Evolutionary conservation across 495 filamentous ascomycete species (phyloP).

Genomic region (Niebla homalea): DNA sequence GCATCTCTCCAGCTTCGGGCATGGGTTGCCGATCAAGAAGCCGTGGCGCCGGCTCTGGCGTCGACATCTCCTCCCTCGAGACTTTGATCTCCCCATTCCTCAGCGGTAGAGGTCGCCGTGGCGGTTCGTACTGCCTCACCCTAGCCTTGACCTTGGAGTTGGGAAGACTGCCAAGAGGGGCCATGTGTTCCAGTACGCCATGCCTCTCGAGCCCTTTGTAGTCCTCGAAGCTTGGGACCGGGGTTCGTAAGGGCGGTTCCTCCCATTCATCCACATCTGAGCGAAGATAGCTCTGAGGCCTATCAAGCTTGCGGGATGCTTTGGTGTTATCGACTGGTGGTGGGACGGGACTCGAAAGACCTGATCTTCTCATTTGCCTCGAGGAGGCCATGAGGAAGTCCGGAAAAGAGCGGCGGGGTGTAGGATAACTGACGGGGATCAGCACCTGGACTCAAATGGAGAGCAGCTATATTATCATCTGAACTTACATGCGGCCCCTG

Average conservation of each 20-base stretch:
- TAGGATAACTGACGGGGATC: neutral
- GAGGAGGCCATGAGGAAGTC: conserved; percentile 30
- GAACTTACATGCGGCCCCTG: too few species aligned
- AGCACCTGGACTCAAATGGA: too few species aligned
- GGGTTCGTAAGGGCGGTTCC: conserved; percentile 53
- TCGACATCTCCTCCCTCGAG: conserved; percentile 16
- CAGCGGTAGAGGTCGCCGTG: conserved; percentile 6
- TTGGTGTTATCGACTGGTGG: neutral
- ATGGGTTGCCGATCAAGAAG: neutral
- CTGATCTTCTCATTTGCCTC: conserved; percentile 19
- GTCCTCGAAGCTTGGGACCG: conserved; percentile 58
- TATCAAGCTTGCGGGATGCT: neutral
- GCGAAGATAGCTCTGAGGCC: conserved; percentile 6
- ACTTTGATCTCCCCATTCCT: conserved; percentile 17
- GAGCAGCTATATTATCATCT: too few species aligned
- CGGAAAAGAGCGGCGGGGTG: conserved; percentile 23
- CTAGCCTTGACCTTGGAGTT: conserved; percentile 32
- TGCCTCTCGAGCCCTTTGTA: conserved; percentile 41
- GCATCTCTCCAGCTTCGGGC: too few species aligned
- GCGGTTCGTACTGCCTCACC: conserved; percentile 18
- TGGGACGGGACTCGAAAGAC: conserved; percentile 37
- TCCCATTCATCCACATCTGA: conserved; percentile 44
- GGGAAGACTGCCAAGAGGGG: conserved; percentile 50
- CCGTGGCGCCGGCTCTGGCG: conserved; percentile 18
- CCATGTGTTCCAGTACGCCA: conserved; percentile 58